A percentile compares a stretch with the other conserved stretches of the same genome.
phyloP scores from a whole-genome alignment of 2,329 filamentous ascomycete species.

The Neonectria neomacrospora region DNA sequence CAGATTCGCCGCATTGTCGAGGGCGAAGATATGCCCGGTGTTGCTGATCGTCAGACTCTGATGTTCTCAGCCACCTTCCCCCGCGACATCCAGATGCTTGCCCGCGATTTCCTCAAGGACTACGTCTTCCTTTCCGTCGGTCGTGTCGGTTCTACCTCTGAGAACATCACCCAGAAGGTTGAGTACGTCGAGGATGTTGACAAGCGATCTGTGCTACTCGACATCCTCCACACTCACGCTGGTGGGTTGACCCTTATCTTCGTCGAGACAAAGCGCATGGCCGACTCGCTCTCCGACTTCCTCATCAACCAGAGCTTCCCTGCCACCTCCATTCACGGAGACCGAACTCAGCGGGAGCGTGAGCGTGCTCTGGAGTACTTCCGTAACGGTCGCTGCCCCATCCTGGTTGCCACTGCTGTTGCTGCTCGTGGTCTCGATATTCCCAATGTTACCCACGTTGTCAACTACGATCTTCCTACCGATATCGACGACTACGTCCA shows the following conservation, averaged over 20 bases:
- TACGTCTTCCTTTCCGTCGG: constrained; percentile 99
- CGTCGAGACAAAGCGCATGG: constrained; percentile 99
- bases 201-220: constrained; percentile 97
- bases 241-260: constrained; percentile 94
- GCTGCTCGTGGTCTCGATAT: constrained; percentile 93
- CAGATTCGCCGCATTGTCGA: constrained; percentile 99
- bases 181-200: constrained; percentile 97
- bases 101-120: constrained; percentile 98
- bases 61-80: constrained; percentile 99
- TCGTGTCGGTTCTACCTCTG: constrained; percentile 98
- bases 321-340: constrained; percentile 97
- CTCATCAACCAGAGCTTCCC: constrained; percentile 99
- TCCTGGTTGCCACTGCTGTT: constrained; percentile 95
- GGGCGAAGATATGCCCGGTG: constrained; percentile 94
- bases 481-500: constrained; percentile 99
- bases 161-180: constrained; percentile 99
- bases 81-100: constrained; percentile 98
- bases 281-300: constrained; percentile 96
- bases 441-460: constrained; percentile 94
- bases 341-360: constrained; percentile 98
- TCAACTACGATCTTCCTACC: constrained; percentile 99
- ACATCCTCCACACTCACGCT: constrained; percentile 95
- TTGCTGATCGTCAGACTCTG: constrained; percentile 90
- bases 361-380: constrained; percentile 98
- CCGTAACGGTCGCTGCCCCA: constrained; percentile 93